phyloP scores from a whole-genome alignment of 257 asterid genomes.

The Fraxinus cuspidata region DNA sequence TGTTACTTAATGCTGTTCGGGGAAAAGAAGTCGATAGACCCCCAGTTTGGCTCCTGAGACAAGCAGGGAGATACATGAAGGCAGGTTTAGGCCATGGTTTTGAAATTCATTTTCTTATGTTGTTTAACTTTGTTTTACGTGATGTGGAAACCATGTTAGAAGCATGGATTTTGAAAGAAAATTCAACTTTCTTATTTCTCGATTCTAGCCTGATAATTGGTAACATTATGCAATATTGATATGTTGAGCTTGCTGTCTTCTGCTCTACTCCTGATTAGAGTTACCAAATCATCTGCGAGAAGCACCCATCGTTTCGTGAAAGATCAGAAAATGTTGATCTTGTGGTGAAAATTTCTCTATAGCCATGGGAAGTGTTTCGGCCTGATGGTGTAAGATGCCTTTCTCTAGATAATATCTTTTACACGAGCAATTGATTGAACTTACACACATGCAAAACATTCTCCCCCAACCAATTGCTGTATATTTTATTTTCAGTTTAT shows the following conservation, averaged over 20 bases:
- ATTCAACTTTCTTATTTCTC: background rate
- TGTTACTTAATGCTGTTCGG: slow-evolving; percentile 78
- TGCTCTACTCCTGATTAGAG: slow-evolving; percentile 55
- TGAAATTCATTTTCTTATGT: background rate
- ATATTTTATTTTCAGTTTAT: no score
- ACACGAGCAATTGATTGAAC: background rate
- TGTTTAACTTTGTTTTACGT: no score
- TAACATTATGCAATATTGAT: slow-evolving; percentile 21
- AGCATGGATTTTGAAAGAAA: background rate
- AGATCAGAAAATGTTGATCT: slow-evolving; percentile 98
- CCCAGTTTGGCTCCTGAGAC: slow-evolving; percentile 99
- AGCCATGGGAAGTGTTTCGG: slow-evolving; percentile 90
- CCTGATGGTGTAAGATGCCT: slow-evolving; percentile 85
- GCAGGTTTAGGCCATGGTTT: slow-evolving; percentile 60
- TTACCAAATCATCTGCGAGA: slow-evolving; percentile 92
- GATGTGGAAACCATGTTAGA: background rate
- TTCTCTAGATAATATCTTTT: slow-evolving; percentile 15
- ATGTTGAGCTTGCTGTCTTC: slow-evolving; percentile 27
- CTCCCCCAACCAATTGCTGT: background rate
- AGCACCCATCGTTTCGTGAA: slow-evolving; percentile 91
- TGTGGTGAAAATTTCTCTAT: slow-evolving; percentile 96
- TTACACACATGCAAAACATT: background rate
- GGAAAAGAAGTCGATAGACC: slow-evolving; percentile 95
- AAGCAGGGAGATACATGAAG: slow-evolving; percentile 99
- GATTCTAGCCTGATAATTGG: background rate